Percentiles rank a stretch among this genome's conserved stretches.
phyloP scores from a whole-genome alignment of 768 basidiomycete species.

The Tephrocybe sp. region DNA sequence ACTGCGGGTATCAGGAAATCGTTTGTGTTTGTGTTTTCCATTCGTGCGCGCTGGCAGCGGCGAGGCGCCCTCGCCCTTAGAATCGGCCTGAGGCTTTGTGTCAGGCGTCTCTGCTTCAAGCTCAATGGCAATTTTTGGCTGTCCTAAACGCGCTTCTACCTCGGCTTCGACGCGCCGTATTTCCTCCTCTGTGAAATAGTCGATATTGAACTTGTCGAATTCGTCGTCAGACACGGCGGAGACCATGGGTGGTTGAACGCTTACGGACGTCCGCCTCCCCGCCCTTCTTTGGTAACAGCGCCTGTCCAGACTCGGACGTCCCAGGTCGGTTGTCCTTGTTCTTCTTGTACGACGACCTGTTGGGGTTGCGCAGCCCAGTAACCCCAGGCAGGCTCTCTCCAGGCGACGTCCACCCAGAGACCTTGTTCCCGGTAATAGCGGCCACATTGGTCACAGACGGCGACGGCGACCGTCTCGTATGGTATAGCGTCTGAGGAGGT shows the following conservation, averaged over 20 bases:
- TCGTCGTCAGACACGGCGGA: slow-evolving; percentile 31
- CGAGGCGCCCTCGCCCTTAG: too few species aligned
- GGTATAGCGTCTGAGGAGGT: slow-evolving; percentile 78
- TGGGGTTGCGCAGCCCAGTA: slow-evolving; percentile 38
- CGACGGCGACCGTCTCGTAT: slow-evolving; percentile 53
- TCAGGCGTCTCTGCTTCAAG: slow-evolving; percentile 18
- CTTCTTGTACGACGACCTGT: slow-evolving; percentile 51
- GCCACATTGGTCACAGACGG: slow-evolving; percentile 24
- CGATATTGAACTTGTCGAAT: slow-evolving; percentile 47
- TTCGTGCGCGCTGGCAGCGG: background rate
- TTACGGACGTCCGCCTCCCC: slow-evolving; percentile 10
- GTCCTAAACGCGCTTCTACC: slow-evolving; percentile 21
- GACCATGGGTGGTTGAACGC: slow-evolving; percentile 28
- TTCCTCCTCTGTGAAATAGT: slow-evolving; percentile 58
- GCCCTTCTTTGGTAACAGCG: slow-evolving; percentile 39
- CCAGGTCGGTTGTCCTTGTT: slow-evolving; percentile 41
- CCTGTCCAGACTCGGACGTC: slow-evolving; percentile 61
- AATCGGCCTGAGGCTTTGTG: slow-evolving; percentile 5
- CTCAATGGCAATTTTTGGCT: slow-evolving; percentile 36
- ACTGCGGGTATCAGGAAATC: slow-evolving; percentile 11
- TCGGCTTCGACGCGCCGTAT: slow-evolving; percentile 47
- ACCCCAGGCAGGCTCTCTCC: slow-evolving; percentile 19
- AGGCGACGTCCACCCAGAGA: slow-evolving; percentile 19
- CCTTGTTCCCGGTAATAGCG: slow-evolving; percentile 11
- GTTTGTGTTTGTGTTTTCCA: slow-evolving; percentile 1